Base-by-base conservation (phyloP, 345 rosid species). In the Lepidium sativum region DNA sequence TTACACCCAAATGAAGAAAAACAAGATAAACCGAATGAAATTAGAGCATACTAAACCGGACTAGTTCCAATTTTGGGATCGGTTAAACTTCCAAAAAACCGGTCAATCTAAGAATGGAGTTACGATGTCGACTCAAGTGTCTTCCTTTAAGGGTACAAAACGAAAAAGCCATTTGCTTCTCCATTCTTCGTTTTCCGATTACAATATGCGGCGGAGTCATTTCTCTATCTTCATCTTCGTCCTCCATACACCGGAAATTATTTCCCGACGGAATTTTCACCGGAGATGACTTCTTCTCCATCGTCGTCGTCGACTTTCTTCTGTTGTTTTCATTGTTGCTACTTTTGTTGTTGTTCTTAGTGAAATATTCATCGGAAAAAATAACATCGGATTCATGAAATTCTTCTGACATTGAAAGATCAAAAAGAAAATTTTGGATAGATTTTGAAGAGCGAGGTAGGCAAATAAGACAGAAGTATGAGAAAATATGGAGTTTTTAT, bases 121-220 rank as follows among this genome's bases (percentile, higher is more conserved):
- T 83, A 62, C 98, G 74, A 47, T 89, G 91, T 65, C 76, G 79
- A n/a, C 89, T 81, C 80, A 92, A 77, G 59, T 89, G 80, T 43
- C 97, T 79, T 17, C 98, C 98, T 59, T 84, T 89, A 9, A 92
- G 83, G 11, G 83, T 86, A 39, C 86, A 78, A 53, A 87, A 84
- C 0, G 96, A 89, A 62, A 83, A 87, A 18, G 89, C 92, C 87
- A 92, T 82, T 72, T 87, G 84, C 54, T 80, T 64, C 6, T 81
- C 81, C 13, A 72, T 65, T 50, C 83, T 71, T 16, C 73, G 63
- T 55, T 89, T 80, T 37, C 80, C 82, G 16, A 79, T 61, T 4
- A 84, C 78, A 1, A 89, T 63, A 64, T 86, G 84, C 3, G 90
- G 96, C 8, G 94, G 96, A 38, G 71, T 77, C 45, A 73, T 58